phyloP scores from a whole-genome alignment of 2,329 filamentous ascomycete species.

The Epichloe festucae region DNA sequence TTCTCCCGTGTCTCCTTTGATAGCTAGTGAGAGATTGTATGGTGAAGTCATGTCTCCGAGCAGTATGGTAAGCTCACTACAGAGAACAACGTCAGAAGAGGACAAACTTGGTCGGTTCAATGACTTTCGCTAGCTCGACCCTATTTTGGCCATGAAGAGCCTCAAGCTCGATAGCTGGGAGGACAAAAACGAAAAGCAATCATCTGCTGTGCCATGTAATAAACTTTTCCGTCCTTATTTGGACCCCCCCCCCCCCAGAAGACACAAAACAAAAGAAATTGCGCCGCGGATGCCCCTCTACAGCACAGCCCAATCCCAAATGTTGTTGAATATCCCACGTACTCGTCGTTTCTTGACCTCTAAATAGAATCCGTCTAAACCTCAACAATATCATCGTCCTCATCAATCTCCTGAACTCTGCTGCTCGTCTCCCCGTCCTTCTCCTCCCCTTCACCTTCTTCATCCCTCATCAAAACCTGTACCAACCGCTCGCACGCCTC shows the following conservation, averaged over 20 bases:
- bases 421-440: constrained; percentile 19
- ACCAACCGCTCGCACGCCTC: constrained; percentile 84
- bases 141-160: not conserved
- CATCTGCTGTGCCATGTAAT: not conserved
- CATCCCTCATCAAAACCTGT: constrained; percentile 75
- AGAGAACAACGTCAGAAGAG: constrained; percentile 3
- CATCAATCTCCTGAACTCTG: constrained; percentile 33
- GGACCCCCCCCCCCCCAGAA: not conserved
- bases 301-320: not conserved
- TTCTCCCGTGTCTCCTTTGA: constrained; percentile 1
- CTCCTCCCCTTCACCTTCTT: constrained; percentile 34
- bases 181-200: not conserved
- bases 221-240: not conserved
- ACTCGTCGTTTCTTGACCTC: not conserved
- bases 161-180: not conserved
- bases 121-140: not conserved
- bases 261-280: not conserved
- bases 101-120: not conserved
- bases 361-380: constrained; percentile 25
- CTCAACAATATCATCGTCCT: constrained; percentile 42
- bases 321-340: not conserved
- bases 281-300: not conserved
- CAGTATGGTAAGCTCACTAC: constrained; percentile 2
- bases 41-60: constrained; percentile 8
- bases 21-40: constrained; percentile 5